Evolutionary conservation across 106 monocot species (phyloP).

Genomic region (Dendrobium huoshanense): DNA sequence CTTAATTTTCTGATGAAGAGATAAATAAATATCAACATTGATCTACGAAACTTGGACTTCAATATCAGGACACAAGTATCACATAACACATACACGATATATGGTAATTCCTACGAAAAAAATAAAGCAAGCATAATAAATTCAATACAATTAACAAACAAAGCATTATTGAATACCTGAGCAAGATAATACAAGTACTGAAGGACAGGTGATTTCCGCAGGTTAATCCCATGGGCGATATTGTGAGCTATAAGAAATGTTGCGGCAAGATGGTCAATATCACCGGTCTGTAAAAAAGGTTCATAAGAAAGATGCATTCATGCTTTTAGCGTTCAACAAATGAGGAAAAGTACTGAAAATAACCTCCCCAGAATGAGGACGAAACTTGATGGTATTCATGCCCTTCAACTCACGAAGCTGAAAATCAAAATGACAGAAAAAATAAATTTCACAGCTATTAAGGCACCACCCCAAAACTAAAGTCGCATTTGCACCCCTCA

Average conservation of each 20-base stretch:
- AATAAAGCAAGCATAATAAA: too few relatives aligned
- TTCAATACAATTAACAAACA: too few relatives aligned
- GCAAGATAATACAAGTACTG: slow-evolving; percentile 98
- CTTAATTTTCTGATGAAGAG: background rate
- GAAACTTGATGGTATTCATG: slow-evolving; percentile 96
- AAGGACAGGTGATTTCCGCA: slow-evolving; percentile 93
- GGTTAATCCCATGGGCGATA: slow-evolving; percentile 92
- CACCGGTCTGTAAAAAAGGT: slow-evolving; percentile 59
- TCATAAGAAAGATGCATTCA: slow-evolving; percentile 5
- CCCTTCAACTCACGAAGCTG: slow-evolving; percentile 98
- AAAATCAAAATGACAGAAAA: background rate
- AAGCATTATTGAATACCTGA: slow-evolving; percentile 41
- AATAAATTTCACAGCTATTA: background rate
- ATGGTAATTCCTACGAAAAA: too few relatives aligned
- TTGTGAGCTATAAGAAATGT: slow-evolving; percentile 81
- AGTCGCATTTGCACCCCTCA: background rate
- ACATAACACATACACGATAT: too few relatives aligned
- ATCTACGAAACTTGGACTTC: background rate
- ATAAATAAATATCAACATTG: background rate
- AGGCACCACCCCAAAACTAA: background rate
- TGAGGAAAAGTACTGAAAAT: background rate
- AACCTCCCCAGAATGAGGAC: slow-evolving; percentile 98
- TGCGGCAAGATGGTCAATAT: slow-evolving; percentile 95
- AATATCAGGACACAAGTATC: too few relatives aligned
- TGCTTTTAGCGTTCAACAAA: background rate